Conservation (phyloP, 306 rosid species). For the Echinosophora koreensis region DNA sequence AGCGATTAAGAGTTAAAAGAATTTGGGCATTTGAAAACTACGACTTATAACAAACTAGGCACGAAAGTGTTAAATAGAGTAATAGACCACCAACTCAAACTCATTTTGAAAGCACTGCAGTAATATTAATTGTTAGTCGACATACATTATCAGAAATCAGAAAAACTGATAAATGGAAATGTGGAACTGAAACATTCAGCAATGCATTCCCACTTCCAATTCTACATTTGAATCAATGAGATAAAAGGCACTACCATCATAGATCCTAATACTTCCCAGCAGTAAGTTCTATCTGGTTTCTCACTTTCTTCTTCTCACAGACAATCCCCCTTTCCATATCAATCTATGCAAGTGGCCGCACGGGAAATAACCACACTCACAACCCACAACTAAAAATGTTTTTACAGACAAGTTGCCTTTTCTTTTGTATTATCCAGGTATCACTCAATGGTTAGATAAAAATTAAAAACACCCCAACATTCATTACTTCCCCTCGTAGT, state of each 20-base stretch:
- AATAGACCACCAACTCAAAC: neutral
- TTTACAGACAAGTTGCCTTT: conserved; percentile 6
- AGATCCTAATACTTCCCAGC: neutral
- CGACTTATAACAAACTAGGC: conserved; percentile 14
- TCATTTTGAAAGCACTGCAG: conserved; percentile 8
- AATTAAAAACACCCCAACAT: neutral
- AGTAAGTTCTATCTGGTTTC: neutral
- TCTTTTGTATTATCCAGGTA: neutral
- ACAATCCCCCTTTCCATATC: conserved; percentile 16
- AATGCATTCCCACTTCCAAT: conserved; percentile 18
- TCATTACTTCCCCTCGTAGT: too few relatives aligned
- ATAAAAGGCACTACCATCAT: conserved; percentile 5
- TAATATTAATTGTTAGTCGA: conserved; percentile 23
- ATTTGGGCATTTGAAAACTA: conserved; percentile 3
- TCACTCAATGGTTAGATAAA: conserved; percentile 23
- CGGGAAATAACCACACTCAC: conserved; percentile 4
- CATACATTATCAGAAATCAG: conserved; percentile 22
- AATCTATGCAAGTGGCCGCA: neutral
- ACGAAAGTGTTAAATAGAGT: conserved; percentile 6
- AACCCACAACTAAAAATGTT: conserved; percentile 9
- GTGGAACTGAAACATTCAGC: conserved; percentile 27
- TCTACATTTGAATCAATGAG: neutral
- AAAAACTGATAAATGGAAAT: conserved; percentile 10
- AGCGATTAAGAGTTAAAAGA: neutral
- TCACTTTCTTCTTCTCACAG: conserved; percentile 1